These are phyloP conservation scores for Pythium utonaiense DNA, from an alignment of 352 stramenopile species.

Conservation along the genomic window DNA sequence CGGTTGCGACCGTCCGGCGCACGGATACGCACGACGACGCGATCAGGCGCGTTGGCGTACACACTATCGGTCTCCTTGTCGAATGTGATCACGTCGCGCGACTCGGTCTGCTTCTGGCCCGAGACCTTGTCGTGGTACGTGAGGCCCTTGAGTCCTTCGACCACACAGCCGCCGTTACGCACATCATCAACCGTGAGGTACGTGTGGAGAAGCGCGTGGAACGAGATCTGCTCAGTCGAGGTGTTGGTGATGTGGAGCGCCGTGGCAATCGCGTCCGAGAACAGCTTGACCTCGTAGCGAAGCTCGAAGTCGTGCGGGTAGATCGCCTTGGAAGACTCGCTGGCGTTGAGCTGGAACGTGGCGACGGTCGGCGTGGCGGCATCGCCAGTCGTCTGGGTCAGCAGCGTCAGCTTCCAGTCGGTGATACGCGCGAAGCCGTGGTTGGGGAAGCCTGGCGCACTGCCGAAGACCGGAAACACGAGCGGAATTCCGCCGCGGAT, in stretches of 20 bases:
- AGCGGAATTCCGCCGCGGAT: constrained; percentile 95
- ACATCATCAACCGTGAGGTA: constrained; percentile 90
- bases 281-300: constrained; percentile 87
- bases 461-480: constrained; percentile 96
- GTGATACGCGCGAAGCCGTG: constrained; percentile 92
- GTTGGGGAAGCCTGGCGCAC: constrained; percentile 81
- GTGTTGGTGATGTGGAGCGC: constrained; percentile 91
- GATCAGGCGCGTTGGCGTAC: constrained; percentile 68
- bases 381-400: constrained; percentile 39
- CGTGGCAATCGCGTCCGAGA: constrained; percentile 74
- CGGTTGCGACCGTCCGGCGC: constrained; percentile 39
- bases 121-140: constrained; percentile 89
- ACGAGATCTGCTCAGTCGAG: constrained; percentile 74
- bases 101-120: constrained; percentile 51
- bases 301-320: constrained; percentile 83
- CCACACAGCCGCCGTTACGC: constrained; percentile 42
- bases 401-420: constrained; percentile 56
- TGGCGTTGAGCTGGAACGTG: constrained; percentile 55
- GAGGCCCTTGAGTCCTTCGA: constrained; percentile 87
- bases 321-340: constrained; percentile 40
- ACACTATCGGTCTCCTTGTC: constrained; percentile 87
- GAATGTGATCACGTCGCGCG: constrained; percentile 59
- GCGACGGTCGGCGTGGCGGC: constrained; percentile 45
- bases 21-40: constrained; percentile 66
- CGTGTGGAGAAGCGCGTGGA: constrained; percentile 94